Base-by-base conservation (phyloP, 805 yeast species). In the Ogataea naganishii region DNA sequence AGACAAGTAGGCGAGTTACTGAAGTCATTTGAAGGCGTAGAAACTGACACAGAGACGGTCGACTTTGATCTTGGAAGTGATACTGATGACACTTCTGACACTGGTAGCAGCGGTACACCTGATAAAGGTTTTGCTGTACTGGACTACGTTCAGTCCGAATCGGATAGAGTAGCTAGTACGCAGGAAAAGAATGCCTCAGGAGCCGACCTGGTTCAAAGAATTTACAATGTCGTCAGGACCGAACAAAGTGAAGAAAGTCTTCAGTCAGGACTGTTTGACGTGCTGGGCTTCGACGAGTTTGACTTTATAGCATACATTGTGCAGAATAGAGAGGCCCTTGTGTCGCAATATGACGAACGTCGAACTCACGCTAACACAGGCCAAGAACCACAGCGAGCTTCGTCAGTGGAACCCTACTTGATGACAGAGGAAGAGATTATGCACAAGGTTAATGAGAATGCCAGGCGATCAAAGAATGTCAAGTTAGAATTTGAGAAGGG, bases 201-300 rank as follows among this genome's bases (percentile, higher is more conserved):
- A 39, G 26, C n/a, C n/a, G 40, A 44, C 31, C 35, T 59, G 6
- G 34, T 55, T 11, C 46, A 44, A 6, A 38, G 51, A 10, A 52
- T 65, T 3, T 36, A 57, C 26, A 28, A 43, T 42, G 54, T 58
- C 1, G 28, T 72, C 3, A 41, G 47, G 3, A 43, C 62, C 0
- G 58, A 59, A 13, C 40, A 56, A 6, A 56, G 64, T 7, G 79
- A 75, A 24, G 80, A 72, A 20, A 75, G 70, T 22, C 45, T 82
- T 9, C 95, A 88, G 46, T 74, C 82, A 5, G 58, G 72, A 6
- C 56, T 92, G 24, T 75, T 84, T 36, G 96, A 86, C 49, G 62
- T 83, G 6, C 52, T 92, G 1, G 98, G 98, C 0, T 80, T 75
- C 42, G 95, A 85, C 16, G 81, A 84, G 47, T 68, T 92, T 37